Percentiles rank a stretch among this genome's conserved stretches.
Conservation (phyloP, 2,329 filamentous ascomycete species). For the Cladophialophora exuberans region DNA sequence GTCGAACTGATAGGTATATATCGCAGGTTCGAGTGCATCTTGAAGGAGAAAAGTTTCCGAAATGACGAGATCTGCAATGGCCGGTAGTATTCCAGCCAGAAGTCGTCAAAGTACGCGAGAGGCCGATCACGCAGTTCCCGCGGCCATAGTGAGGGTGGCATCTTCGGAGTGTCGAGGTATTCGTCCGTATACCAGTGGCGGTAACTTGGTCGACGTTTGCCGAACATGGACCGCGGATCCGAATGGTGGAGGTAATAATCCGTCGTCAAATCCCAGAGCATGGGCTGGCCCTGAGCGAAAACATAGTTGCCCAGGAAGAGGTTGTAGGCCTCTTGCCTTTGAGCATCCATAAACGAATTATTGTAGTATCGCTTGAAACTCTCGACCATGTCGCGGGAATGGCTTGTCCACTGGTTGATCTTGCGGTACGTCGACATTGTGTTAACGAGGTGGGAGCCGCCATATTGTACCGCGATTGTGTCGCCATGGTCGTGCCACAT, state of each 20-base stretch:
- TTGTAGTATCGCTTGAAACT: slow-evolving; percentile 99
- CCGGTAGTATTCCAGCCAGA: slow-evolving; percentile 96
- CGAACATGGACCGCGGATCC: slow-evolving; percentile 73
- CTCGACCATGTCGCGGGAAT: slow-evolving; percentile 98
- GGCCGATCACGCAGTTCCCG: slow-evolving; percentile 46
- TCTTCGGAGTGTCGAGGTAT: slow-evolving; percentile 65
- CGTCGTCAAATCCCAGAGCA: slow-evolving; percentile 94
- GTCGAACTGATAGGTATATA: slow-evolving; percentile 77
- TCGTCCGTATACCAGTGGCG: slow-evolving; percentile 85
- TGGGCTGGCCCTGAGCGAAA: slow-evolving; percentile 81
- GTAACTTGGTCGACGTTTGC: slow-evolving; percentile 69
- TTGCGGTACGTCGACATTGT: slow-evolving; percentile 99
- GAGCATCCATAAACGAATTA: slow-evolving; percentile 97
- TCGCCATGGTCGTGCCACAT: slow-evolving; percentile 99
- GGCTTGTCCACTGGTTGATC: slow-evolving; percentile 98
- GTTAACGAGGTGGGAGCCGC: slow-evolving; percentile 95
- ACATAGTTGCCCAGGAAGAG: slow-evolving; percentile 96
- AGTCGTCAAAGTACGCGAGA: slow-evolving; percentile 78
- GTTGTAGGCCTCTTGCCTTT: slow-evolving; percentile 97
- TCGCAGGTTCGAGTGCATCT: slow-evolving; percentile 85
- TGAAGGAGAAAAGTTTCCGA: slow-evolving; percentile 87
- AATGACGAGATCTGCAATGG: slow-evolving; percentile 86
- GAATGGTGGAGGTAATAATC: slow-evolving; percentile 96
- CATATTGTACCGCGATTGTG: slow-evolving; percentile 96
- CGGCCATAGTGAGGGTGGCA: slow-evolving; percentile 54